These are phyloP conservation scores for Cladobotryum mycophilum DNA, from an alignment of 2,329 filamentous ascomycete genomes.

Conservation along the genomic window DNA sequence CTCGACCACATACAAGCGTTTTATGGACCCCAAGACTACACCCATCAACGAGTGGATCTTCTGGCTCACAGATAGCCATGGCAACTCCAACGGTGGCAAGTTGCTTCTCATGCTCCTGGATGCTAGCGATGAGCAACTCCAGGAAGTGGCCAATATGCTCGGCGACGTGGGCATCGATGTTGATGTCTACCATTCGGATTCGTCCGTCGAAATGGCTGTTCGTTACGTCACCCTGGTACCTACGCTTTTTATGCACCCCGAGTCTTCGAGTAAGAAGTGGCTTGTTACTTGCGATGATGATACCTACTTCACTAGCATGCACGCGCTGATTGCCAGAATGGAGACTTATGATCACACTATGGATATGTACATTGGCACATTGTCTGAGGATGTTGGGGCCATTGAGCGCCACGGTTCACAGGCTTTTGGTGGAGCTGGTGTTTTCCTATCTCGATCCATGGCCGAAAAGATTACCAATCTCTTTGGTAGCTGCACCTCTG, in stretches of 20 bases:
- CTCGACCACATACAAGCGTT: slow-evolving; percentile 50
- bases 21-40: slow-evolving; percentile 44
- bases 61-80: slow-evolving; percentile 52
- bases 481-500: slow-evolving; percentile 40
- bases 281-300: slow-evolving; percentile 59
- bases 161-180: slow-evolving; percentile 47
- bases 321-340: slow-evolving; percentile 46
- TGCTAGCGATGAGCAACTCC: slow-evolving; percentile 44
- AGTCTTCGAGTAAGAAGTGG: slow-evolving; percentile 48
- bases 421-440: slow-evolving; percentile 57
- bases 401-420: slow-evolving; percentile 56
- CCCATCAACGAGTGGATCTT: slow-evolving; percentile 54
- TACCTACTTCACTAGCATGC: slow-evolving; percentile 57
- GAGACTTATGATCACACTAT: slow-evolving; percentile 44
- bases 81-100: slow-evolving; percentile 51
- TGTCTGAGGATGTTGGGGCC: slow-evolving; percentile 56
- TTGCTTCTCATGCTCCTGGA: slow-evolving; percentile 49
- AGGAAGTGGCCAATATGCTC: slow-evolving; percentile 42
- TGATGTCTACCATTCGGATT: slow-evolving; percentile 50
- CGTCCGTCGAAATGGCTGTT: slow-evolving; percentile 50
- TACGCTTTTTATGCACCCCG: slow-evolving; percentile 46
- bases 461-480: slow-evolving; percentile 40
- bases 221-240: slow-evolving; percentile 51
- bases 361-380: slow-evolving; percentile 53
- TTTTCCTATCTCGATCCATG: slow-evolving; percentile 52